phyloP scores from a whole-genome alignment of 2,329 filamentous ascomycete species.

The Exserohilum rostratum region DNA sequence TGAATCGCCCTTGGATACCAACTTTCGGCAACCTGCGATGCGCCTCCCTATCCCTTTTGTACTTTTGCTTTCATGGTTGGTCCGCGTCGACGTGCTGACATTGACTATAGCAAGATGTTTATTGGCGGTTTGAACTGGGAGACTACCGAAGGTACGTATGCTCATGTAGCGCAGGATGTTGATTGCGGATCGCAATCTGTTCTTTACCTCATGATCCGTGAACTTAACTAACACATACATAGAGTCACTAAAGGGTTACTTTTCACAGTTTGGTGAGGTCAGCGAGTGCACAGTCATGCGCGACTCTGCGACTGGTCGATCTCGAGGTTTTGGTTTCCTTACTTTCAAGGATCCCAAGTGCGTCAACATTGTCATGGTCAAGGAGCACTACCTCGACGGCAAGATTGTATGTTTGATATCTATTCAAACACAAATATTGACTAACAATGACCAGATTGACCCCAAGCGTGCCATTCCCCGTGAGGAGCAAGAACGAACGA shows the following conservation, averaged over 20 bases:
- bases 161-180: not conserved
- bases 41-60: slow-evolving; percentile 7
- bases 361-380: slow-evolving; percentile 99
- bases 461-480: slow-evolving; percentile 96
- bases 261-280: slow-evolving; percentile 96
- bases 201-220: not conserved
- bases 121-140: slow-evolving; percentile 99
- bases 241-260: slow-evolving; percentile 98
- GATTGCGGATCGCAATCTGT: not conserved
- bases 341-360: slow-evolving; percentile 98
- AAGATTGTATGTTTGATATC: slow-evolving; percentile 79
- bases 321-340: slow-evolving; percentile 94
- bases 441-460: slow-evolving; percentile 74
- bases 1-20: not conserved
- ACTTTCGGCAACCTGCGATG: slow-evolving; percentile 13
- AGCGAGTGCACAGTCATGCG: slow-evolving; percentile 99
- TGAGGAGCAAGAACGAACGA: slow-evolving; percentile 97
- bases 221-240: slow-evolving; percentile 11
- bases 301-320: slow-evolving; percentile 90
- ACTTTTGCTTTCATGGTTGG: not conserved
- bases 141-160: slow-evolving; percentile 87
- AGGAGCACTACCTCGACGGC: slow-evolving; percentile 96
- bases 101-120: slow-evolving; percentile 86
- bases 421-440: slow-evolving; percentile 13
- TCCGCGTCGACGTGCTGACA: slow-evolving; percentile 22